phyloP scores from a whole-genome alignment of 768 basidiomycete genomes.

The Strobilomyces echinocephalus region DNA sequence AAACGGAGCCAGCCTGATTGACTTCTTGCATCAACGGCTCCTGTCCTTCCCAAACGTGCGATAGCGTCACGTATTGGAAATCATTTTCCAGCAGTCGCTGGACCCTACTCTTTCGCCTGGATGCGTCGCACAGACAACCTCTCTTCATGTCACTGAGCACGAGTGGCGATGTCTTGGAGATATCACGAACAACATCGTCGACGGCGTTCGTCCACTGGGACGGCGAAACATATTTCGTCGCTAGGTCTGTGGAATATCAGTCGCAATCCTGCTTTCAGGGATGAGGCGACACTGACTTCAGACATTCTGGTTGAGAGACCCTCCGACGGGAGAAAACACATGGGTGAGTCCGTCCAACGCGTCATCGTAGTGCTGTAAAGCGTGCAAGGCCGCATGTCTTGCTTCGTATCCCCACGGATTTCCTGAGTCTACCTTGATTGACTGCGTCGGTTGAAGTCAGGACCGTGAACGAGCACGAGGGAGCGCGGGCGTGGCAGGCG shows the following conservation, averaged over 20 bases:
- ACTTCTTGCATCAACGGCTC: no score
- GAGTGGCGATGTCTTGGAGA: not conserved
- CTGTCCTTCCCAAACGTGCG: no score
- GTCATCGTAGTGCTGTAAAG: not conserved
- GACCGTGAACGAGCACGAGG: no score
- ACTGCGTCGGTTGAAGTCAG: not conserved
- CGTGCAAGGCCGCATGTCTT: no score
- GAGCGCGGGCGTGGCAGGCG: no score
- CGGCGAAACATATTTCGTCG: no score
- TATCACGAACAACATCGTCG: not conserved
- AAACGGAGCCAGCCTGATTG: no score
- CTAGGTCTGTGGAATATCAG: not conserved
- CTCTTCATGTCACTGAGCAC: no score
- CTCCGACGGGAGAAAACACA: no score
- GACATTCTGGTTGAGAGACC: no score
- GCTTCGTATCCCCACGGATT: no score
- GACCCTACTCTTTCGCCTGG: not conserved
- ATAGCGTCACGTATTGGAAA: not conserved
- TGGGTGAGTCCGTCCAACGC: not conserved
- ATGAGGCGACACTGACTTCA: not conserved
- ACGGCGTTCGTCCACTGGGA: not conserved
- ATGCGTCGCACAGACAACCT: not conserved
- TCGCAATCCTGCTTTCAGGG: not conserved
- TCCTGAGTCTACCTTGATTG: not conserved
- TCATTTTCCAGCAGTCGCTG: not conserved